phyloP scores from a whole-genome alignment of 2,329 filamentous ascomycete genomes.

The Drechmeria coniospora region DNA sequence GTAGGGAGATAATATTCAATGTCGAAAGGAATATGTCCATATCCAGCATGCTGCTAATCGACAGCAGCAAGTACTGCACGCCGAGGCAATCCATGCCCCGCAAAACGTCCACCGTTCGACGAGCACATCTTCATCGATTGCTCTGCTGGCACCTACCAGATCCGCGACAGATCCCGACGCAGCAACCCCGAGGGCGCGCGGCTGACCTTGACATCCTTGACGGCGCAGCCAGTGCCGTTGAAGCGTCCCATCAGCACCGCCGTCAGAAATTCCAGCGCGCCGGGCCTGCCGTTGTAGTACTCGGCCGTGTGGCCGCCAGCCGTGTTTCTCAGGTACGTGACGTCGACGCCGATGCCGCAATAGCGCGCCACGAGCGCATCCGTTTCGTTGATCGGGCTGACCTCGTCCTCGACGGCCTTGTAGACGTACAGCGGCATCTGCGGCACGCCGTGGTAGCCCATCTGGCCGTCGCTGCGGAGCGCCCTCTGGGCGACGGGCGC shows the following conservation, averaged over 20 bases:
- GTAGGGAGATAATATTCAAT: no score
- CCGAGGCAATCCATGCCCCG: no score
- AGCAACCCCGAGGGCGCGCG: background rate
- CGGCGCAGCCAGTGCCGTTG: background rate
- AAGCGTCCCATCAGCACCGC: background rate
- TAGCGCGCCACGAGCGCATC: conserved; percentile 25
- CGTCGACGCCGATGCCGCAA: conserved; percentile 22
- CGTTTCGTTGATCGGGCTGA: conserved; percentile 25
- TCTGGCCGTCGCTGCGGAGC: conserved; percentile 6
- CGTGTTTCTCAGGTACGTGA: conserved; percentile 27
- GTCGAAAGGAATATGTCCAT: no score
- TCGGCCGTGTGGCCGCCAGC: conserved; percentile 5
- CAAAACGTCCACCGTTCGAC: no score
- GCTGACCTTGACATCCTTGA: background rate
- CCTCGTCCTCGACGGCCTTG: conserved; percentile 30
- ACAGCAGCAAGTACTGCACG: no score
- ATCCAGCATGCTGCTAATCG: no score
- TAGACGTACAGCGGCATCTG: conserved; percentile 33
- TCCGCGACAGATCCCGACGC: background rate
- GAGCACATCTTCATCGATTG: no score
- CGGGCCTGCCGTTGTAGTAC: background rate
- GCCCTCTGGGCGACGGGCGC: conserved; percentile 11
- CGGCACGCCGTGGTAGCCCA: conserved; percentile 17
- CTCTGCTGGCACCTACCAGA: no score
- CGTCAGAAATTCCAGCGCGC: background rate